Base-by-base conservation (phyloP, 345 rosid species). In the Hibiscus mutabilis region DNA sequence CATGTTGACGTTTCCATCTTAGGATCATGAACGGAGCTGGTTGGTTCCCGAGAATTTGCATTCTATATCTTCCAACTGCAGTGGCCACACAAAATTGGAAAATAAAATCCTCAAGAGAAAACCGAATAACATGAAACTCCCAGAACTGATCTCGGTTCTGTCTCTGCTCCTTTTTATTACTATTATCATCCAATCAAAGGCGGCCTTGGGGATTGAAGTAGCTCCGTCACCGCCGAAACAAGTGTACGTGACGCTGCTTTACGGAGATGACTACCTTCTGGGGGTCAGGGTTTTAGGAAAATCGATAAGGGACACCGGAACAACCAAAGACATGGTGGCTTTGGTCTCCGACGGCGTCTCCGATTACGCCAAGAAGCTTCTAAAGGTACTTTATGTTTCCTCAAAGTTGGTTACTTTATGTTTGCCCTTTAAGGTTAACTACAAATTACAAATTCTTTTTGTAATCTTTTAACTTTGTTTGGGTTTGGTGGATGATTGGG, bases 241-340 rank as follows among this genome's bases (percentile, higher is more conserved):
- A 73, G 98, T 97, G 46, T 94, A 94, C 77, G 97, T 79, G 75
- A 91, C 98, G 31, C 84, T 94, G 18, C 73, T 94, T 74, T 94
- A 94, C 59, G 98, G 97, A 25, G 98, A 94, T 78, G 98, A 94
- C 83, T 94, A 91, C 80, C 69, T 92, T 63, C 77, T 95, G 79
- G 98, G 98, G 22, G 99, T 92, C 77, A 84, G 97, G 82, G 97
- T 95, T 62, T 65, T 92, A 79, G 97, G 97, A 11, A 94, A 94
- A 80, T 91, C 98, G 72, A 90, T 95, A 52, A 79, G 90, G 63
- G 87, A 90, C 69, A 85, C 92, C 55, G 92, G 97, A 78, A 79
- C 97, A 65, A 84, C 55, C 6, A 88, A 88, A 67, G 96, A 91
- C 71, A 88, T 85, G 93, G 97, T 91, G 24, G 98, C 81, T 82